Evolutionary conservation across 257 asterid genomes (phyloP).

Genomic region (Solanum corneliomulleri): DNA sequence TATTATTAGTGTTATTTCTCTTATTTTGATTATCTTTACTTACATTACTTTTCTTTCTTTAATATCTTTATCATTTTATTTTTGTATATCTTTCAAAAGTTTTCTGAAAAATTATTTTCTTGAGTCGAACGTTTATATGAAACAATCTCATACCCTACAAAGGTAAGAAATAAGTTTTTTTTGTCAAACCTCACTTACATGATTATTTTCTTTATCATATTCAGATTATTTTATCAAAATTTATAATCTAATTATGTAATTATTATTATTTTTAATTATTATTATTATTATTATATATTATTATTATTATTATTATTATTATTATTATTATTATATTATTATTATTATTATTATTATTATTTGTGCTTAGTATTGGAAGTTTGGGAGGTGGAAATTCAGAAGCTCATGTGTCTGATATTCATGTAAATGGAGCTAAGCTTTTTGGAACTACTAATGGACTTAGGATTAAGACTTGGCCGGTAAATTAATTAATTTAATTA

Average conservation of each 20-base stretch:
- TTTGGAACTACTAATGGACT: constrained; percentile 62
- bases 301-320: too few species aligned
- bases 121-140: rapidly evolving
- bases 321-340: too few species aligned
- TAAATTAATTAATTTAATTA: neutral
- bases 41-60: neutral
- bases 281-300: too few species aligned
- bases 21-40: neutral
- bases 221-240: neutral
- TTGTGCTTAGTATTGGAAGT: constrained; percentile 60
- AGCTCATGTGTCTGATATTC: constrained; percentile 40
- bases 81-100: neutral
- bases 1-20: neutral
- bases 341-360: neutral
- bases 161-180: too few species aligned
- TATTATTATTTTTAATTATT: too few species aligned
- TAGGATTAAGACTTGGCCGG: constrained; percentile 78
- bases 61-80: neutral
- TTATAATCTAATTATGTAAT: neutral
- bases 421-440: constrained; percentile 35
- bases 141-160: neutral
- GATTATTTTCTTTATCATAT: neutral
- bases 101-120: neutral
- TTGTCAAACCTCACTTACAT: neutral
- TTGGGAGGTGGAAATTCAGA: constrained; percentile 41